These are phyloP conservation scores for Hermanozyma aechmeae DNA, from an alignment of 805 yeast genomes.

Conservation along the genomic window DNA sequence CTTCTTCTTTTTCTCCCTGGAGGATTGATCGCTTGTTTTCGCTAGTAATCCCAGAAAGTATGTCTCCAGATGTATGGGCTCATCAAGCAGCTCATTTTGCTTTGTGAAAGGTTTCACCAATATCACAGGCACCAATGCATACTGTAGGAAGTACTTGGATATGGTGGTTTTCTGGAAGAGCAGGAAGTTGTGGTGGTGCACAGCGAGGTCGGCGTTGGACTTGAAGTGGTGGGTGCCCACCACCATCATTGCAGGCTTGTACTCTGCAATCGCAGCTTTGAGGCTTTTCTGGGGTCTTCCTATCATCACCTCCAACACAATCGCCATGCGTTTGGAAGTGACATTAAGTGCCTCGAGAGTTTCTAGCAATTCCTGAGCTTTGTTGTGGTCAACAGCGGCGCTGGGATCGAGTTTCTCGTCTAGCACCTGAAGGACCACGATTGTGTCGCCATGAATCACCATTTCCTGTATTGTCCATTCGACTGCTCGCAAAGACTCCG, in stretches of 20 bases:
- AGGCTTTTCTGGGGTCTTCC: slow-evolving; percentile 33
- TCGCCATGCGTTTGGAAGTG: slow-evolving; percentile 25
- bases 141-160: slow-evolving; percentile 32
- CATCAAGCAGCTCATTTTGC: slow-evolving; percentile 18
- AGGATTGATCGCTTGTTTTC: slow-evolving; percentile 13
- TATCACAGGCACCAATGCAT: slow-evolving; percentile 36
- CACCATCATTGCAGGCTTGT: slow-evolving; percentile 36
- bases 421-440: slow-evolving; percentile 31
- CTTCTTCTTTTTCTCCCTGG: slow-evolving; percentile 10
- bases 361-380: slow-evolving; percentile 19
- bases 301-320: slow-evolving; percentile 31
- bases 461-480: slow-evolving; percentile 38
- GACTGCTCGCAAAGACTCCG: slow-evolving; percentile 29
- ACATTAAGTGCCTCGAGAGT: slow-evolving; percentile 25
- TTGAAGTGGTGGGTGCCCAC: slow-evolving; percentile 32
- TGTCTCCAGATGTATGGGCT: slow-evolving; percentile 22
- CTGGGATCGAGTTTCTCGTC: slow-evolving; percentile 25
- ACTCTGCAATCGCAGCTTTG: slow-evolving; percentile 31
- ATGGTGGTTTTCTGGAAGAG: slow-evolving; percentile 25
- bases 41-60: slow-evolving; percentile 29
- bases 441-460: slow-evolving; percentile 34
- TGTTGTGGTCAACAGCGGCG: slow-evolving; percentile 17
- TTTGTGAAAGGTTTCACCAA: slow-evolving; percentile 31
- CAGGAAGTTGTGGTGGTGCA: slow-evolving; percentile 10
- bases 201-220: slow-evolving; percentile 5